A percentile compares a stretch with the other conserved stretches of the same genome.
These are phyloP conservation scores for Aspergillus asperescens DNA, from an alignment of 495 filamentous ascomycete species.

Conservation along the genomic window DNA sequence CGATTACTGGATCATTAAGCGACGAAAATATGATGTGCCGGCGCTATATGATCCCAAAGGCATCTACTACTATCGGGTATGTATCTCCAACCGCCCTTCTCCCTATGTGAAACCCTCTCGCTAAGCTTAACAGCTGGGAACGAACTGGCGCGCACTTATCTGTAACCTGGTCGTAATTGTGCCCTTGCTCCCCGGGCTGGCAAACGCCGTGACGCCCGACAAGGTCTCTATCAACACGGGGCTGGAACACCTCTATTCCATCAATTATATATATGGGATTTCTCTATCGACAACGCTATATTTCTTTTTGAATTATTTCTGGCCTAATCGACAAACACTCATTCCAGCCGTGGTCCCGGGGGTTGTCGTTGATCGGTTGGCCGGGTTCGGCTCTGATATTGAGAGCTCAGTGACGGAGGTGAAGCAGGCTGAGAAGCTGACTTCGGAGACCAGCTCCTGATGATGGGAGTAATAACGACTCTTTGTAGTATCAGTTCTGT, in stretches of 20 bases:
- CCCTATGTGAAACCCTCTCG: not conserved
- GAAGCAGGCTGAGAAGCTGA: constrained; percentile 1
- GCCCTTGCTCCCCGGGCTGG: constrained; percentile 5
- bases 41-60: constrained; percentile 1
- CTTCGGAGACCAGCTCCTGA: no score
- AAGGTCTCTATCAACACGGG: constrained; percentile 9
- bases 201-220: not conserved
- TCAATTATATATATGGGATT: constrained; percentile 9
- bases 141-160: constrained; percentile 4
- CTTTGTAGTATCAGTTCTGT: no score
- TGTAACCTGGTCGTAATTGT: constrained; percentile 4
- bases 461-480: no score
- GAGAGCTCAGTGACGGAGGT: not conserved
- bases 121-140: not conserved
- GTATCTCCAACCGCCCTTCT: not conserved
- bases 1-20: constrained; percentile 8
- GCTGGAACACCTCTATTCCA: constrained; percentile 7
- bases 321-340: not conserved
- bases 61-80: constrained; percentile 8
- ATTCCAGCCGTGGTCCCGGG: constrained; percentile 5
- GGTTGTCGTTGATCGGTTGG: not conserved
- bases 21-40: constrained; percentile 6
- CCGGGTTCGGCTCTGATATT: not conserved
- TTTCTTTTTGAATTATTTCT: constrained; percentile 5
- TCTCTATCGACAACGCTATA: not conserved